These are phyloP conservation scores for Pharnaceum exiguum DNA, from an alignment of 148 eudicot species.

Conservation along the genomic window DNA sequence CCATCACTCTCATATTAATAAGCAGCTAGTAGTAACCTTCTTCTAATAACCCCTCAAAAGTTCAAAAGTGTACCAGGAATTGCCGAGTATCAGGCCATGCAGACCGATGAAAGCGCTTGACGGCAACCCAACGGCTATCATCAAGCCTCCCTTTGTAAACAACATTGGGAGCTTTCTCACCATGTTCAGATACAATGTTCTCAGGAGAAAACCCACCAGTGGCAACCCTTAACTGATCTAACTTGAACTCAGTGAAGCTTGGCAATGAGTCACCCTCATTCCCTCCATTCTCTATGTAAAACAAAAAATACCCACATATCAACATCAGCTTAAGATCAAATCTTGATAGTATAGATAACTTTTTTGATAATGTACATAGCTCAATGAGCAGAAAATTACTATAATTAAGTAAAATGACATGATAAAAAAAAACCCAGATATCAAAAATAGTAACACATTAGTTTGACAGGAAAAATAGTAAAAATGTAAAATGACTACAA, in stretches of 20 bases:
- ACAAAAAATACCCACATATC: constrained; percentile 1
- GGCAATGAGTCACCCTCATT: constrained; percentile 52
- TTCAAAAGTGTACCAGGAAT: constrained; percentile 45
- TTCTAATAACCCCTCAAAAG: constrained; percentile 2
- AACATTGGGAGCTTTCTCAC: constrained; percentile 85
- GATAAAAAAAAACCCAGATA: too few relatives aligned
- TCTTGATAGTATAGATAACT: neutral
- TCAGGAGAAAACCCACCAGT: constrained; percentile 63
- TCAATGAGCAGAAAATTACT: too few relatives aligned
- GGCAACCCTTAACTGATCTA: constrained; percentile 62
- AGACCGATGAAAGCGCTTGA: constrained; percentile 77
- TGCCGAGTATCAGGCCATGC: constrained; percentile 89
- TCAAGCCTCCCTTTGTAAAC: constrained; percentile 63
- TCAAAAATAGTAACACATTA: too few relatives aligned
- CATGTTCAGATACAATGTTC: constrained; percentile 80
- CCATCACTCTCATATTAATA: constrained; percentile 9
- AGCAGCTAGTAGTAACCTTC: neutral
- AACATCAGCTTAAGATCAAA: neutral
- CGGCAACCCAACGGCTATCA: constrained; percentile 63
- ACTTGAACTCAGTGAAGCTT: constrained; percentile 51
- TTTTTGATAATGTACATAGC: too few relatives aligned
- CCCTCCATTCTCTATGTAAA: constrained; percentile 32
- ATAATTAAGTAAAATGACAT: too few relatives aligned
- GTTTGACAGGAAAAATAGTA: too few relatives aligned
- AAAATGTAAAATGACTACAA: too few relatives aligned